Evolutionary conservation across 2,329 filamentous ascomycete species (phyloP), one percentile per base, ranked within the genome.

Genomic region (Exophiala dermatitidis): DNA sequence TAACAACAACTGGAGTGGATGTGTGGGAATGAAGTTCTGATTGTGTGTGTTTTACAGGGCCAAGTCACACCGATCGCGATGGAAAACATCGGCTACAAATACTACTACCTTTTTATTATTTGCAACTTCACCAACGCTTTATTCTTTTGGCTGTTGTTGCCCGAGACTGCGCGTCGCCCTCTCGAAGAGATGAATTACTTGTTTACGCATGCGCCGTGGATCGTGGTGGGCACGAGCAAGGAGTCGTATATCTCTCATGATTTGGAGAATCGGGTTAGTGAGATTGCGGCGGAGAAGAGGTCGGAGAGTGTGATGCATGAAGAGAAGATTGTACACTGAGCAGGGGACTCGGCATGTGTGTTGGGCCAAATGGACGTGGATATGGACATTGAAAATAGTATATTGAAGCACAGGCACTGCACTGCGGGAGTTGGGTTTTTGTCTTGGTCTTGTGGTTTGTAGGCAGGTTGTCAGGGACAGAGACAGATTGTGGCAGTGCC

Each of bases 181-280:
- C 74, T 86, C 1, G 84, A 86, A 63, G 82, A 85, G 68, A 85
- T 85, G 82, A 80, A 83, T 60, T 77, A 79, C 52, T 71, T 85
- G 42, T 85, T 85, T 66, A 78, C 76, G n/a, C 74, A 84, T 62
- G 80, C 83, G 0, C 83, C 83, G 5, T 75, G 78, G 67, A 79
- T 86, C 62, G 77, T 86, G 5, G 77, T 81, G 1, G 75, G 76
- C 2, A 77, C 77, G 68, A 75, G 79, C 59, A 77, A 74, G 65
- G 66, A 71, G 42, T 71, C 77, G 31, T 83, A 77, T 63, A 65
- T 72, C 41, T 71, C 74, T 4, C 74, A 74, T 58, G 82, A 86
- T 64, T 64, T 86, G 37, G 80, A 85, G 69, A 73, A 76, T 33
- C 72, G 81, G 38, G 73, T 81, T 3, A 72, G 75, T 50, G 79